Evolutionary conservation across 2,329 filamentous ascomycete genomes (phyloP).

Genomic region (Ophiostoma piceae): DNA sequence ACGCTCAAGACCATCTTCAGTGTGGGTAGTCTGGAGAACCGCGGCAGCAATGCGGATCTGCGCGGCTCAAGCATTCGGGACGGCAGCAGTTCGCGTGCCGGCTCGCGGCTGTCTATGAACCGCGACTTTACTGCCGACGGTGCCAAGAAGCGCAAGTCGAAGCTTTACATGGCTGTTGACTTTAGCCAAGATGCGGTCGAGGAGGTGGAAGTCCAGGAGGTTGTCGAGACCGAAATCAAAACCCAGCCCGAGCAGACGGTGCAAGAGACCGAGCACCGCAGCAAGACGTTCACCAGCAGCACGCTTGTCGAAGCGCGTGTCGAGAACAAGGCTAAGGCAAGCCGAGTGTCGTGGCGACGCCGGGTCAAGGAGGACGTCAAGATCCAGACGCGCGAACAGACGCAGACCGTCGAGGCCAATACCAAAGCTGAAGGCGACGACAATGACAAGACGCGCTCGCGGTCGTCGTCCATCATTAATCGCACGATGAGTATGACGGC

Average conservation of each 20-base stretch:
- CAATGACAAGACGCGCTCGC: not conserved
- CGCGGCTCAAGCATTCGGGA: not conserved
- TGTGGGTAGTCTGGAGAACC: constrained; percentile 42
- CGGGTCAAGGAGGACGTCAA: constrained; percentile 14
- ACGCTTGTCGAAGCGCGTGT: not conserved
- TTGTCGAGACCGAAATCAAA: too few species aligned
- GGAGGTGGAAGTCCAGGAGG: constrained; percentile 14
- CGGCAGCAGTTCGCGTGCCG: not conserved
- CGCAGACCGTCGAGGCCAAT: not conserved
- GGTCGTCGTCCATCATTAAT: constrained; percentile 19
- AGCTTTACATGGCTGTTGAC: constrained; percentile 21
- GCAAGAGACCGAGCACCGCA: not conserved
- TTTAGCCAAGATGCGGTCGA: constrained; percentile 14
- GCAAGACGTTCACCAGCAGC: not conserved
- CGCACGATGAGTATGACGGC: constrained; percentile 35
- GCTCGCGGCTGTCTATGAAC: constrained; percentile 1
- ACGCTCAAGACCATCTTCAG: constrained; percentile 48
- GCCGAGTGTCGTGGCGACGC: constrained; percentile 17
- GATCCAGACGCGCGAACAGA: not conserved
- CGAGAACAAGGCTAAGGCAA: constrained; percentile 1
- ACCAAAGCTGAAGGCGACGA: not conserved
- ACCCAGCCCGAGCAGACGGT: not conserved
- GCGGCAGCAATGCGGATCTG: constrained; percentile 25
- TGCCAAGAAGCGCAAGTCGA: constrained; percentile 34
- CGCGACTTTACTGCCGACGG: not conserved